These are phyloP conservation scores for Avena eriantha DNA, from an alignment of 176 grass and related monocot genomes.

Conservation along the genomic window DNA sequence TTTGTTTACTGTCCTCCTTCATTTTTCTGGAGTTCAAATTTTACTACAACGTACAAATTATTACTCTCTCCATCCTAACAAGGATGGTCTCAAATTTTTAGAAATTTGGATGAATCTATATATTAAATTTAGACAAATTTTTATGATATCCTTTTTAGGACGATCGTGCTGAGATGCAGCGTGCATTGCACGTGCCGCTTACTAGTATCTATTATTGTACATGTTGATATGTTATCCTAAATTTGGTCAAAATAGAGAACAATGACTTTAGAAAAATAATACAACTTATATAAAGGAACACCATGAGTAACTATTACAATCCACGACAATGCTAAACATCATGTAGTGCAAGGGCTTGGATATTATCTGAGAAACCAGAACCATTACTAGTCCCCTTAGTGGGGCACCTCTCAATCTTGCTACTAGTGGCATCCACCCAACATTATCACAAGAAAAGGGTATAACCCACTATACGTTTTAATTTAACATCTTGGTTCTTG, in stretches of 20 bases:
- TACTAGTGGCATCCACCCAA: conserved; percentile 48
- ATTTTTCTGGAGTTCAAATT: too few species aligned
- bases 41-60: too few species aligned
- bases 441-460: conserved; percentile 34
- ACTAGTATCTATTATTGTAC: not conserved
- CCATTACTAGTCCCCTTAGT: conserved; percentile 12
- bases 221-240: not conserved
- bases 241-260: not conserved
- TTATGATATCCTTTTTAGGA: too few species aligned
- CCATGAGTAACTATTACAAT: not conserved
- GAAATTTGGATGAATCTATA: too few species aligned
- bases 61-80: too few species aligned
- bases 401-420: conserved; percentile 20
- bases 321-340: not conserved
- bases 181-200: too few species aligned
- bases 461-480: conserved; percentile 37
- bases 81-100: too few species aligned
- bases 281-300: not conserved
- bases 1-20: too few species aligned
- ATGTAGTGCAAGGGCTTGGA: conserved; percentile 30
- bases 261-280: not conserved
- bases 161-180: too few species aligned
- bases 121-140: too few species aligned
- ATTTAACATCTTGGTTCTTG: conserved; percentile 1
- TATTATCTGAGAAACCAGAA: conserved; percentile 24